Base-by-base conservation (phyloP, 106 monocot species). In the Gastrodia elata region DNA sequence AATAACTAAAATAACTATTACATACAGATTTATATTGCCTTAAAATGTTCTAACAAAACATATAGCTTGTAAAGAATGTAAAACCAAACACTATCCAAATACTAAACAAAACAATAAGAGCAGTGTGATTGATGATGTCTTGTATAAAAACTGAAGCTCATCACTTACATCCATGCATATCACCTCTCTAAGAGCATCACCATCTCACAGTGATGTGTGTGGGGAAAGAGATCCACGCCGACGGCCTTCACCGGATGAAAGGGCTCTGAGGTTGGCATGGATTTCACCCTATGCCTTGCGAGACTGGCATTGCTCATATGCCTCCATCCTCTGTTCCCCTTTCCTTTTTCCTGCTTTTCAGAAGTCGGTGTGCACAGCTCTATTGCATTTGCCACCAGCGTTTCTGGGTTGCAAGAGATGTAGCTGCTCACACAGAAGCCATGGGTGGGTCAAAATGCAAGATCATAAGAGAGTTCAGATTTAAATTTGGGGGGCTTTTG, bases 321-420 rank as follows among this genome's bases (percentile, higher is more conserved):
- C 42, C 93, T 73, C 90, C 92, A 93, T 4, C 78, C 74, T 36
- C 75, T 78, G 59, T 91, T 84, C 25, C 81, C 83, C 75, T 91
- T 88, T 0, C 36, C 73, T 78, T 82, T 93, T 76, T 84, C 84
- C 35, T 58, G 69, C 32, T 75, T 79, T 20, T 98, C 90, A 33
- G 90, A 35, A 57, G 87, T 79, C 38, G 97, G 97, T 8, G 97
- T 98, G 73, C 97, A 98, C 6, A 98, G 90, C 75, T 98, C 97
- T 34, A 98, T 98, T 1, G 97, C 97, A 73, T 93, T 98, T 0
- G 93, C 97, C 27, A 93, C 90, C 73, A 98, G 75, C 48, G 81
- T 88, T 44, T 98, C 97, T 24, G 97, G 97, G 72, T 98, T 98
- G 80, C 97, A 98, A 6, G 97, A 98, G 71, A 98, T 93, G 35